Conservation (phyloP, 306 rosid genomes). For the Quercus berberidifolia region DNA sequence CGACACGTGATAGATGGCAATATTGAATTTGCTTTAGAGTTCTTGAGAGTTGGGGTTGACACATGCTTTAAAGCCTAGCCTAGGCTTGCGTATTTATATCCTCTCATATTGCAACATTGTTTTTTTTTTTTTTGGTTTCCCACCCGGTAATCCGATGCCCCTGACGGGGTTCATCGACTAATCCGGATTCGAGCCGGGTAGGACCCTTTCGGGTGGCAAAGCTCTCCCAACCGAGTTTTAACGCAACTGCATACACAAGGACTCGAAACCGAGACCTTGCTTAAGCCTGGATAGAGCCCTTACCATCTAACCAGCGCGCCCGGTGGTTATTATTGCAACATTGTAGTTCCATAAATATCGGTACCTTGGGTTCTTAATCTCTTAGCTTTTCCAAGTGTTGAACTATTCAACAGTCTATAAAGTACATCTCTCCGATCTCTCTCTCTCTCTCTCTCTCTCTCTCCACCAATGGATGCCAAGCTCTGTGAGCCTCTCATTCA, state of each 20-base stretch:
- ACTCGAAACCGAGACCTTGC: too few species aligned
- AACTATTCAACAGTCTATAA: too few species aligned
- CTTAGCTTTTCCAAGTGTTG: neutral
- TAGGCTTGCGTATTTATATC: neutral
- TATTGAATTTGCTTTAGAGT: neutral
- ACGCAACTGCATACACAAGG: too few species aligned
- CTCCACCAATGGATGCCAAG: conserved; percentile 20
- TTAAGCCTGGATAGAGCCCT: too few species aligned
- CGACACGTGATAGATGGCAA: neutral
- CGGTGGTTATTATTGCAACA: neutral
- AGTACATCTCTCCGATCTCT: neutral
- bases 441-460: neutral
- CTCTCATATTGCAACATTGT: neutral
- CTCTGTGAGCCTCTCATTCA: conserved; percentile 24
- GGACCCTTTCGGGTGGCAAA: too few species aligned
- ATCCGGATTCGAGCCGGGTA: too few species aligned
- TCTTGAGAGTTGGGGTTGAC: neutral
- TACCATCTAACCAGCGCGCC: too few species aligned
- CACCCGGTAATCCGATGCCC: too few species aligned
- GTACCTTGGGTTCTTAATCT: neutral
- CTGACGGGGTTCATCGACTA: too few species aligned
- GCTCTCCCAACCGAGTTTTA: too few species aligned
- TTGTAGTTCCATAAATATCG: neutral
- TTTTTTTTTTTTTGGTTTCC: too few species aligned
- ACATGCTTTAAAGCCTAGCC: neutral